These are phyloP conservation scores for Trametes elegans DNA, from an alignment of 768 basidiomycete genomes.

Conservation along the genomic window DNA sequence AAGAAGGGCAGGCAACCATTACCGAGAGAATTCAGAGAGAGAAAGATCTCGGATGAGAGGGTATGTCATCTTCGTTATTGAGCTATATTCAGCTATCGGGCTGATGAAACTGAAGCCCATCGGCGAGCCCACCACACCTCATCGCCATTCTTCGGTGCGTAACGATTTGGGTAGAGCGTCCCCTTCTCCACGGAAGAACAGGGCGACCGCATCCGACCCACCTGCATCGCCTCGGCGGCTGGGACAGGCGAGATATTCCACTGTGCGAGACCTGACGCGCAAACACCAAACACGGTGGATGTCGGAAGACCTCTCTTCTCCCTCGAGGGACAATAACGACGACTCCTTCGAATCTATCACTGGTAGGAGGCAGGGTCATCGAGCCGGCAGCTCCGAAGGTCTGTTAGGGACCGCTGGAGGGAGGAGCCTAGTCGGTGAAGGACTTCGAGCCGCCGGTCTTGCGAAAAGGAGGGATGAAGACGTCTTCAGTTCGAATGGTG, in stretches of 20 bases:
- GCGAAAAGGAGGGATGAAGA: constrained; percentile 40
- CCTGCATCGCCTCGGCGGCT: constrained; percentile 29
- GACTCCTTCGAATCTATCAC: constrained; percentile 22
- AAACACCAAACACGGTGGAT: constrained; percentile 54
- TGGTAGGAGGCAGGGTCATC: constrained; percentile 54
- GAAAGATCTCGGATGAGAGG: constrained; percentile 40
- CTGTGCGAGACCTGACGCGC: constrained; percentile 47
- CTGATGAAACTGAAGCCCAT: not conserved
- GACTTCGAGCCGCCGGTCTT: constrained; percentile 69
- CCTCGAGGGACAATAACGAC: constrained; percentile 22
- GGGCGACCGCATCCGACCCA: constrained; percentile 12
- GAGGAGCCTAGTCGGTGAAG: constrained; percentile 64
- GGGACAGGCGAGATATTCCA: constrained; percentile 40
- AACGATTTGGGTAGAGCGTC: constrained; percentile 15
- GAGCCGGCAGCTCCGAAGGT: constrained; percentile 73
- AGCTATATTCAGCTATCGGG: too few relatives aligned
- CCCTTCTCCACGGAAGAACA: constrained; percentile 23
- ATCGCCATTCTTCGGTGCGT: constrained; percentile 19
- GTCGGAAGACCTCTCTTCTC: constrained; percentile 44
- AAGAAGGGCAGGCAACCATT: constrained; percentile 47
- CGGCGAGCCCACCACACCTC: constrained; percentile 26
- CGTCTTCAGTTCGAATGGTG: constrained; percentile 30
- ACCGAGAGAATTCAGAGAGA: constrained; percentile 47
- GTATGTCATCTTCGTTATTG: constrained; percentile 33
- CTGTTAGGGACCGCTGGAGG: constrained; percentile 41